Evolutionary conservation across 164 flowering plant species (phyloP), one percentile per base, ranked within the genome.

Genomic region (Stephania japonica): DNA sequence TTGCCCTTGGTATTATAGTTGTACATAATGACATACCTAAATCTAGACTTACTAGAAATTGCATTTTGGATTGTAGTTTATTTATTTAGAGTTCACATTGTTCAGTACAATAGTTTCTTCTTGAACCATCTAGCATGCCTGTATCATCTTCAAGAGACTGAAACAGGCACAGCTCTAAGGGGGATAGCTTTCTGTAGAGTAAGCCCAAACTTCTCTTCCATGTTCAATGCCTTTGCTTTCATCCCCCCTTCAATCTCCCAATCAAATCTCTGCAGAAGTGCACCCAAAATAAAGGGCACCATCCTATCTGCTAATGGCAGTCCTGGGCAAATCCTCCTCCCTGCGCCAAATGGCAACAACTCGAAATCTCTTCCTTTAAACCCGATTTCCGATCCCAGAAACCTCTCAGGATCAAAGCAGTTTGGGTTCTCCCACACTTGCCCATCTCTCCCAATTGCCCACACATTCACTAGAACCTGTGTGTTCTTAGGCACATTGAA

Each of bases 321-420:
- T 42, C 70, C 70, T 41, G 70, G 70, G 43, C 70, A 68, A n/a
- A 68, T 68, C 50, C 70, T 42, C 70, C 50, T 68, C 42, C 70
- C 70, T 42, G 72, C 72, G 26, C 72, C 62, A 23, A 70, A 70
- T 2, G 72, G 72, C 24, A 70, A 13, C 9, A 70, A 16, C 72
- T 70, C 62, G 5, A 47, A 70, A 49, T 70, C 32, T 47, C 19
- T 53, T 5, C 62, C 72, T 47, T 11, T 23, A 23, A 47, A 70
- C 12, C 50, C 62, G 47, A 49, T 49, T 2, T 49, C 27, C 2
- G 72, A 70, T 1, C 7, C 72, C 72, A 70, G 12, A 24, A 70
- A 70, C 72, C 72, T 70, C 19, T 70, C 72, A 12, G 72, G 72
- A 3, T n/a, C n/a, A 27, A 70, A 70, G 4, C 32, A 7, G 49